Base-by-base conservation (phyloP, 768 basidiomycete genomes). In the Suillus alpinus region DNA sequence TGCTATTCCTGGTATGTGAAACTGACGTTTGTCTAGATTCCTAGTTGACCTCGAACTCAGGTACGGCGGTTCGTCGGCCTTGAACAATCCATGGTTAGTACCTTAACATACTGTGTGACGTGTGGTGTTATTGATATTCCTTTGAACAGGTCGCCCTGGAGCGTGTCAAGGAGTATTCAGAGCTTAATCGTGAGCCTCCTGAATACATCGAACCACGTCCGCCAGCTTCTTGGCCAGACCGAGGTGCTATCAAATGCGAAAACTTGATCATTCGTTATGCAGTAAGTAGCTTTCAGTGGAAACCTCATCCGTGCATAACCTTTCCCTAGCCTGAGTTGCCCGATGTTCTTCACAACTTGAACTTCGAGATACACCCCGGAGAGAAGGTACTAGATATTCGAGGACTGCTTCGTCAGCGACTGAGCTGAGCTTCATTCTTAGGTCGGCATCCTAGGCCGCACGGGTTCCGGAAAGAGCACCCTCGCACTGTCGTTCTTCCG, bases 121-220 rank as follows among this genome's bases (percentile, higher is more conserved):
- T 18, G 10, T 5, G 2, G 32, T 20, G 40, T 47, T 36, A 50
- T 53, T 9, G 20, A 57, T 64, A 29, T 63, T 59, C 41, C 58
- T 16, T 41, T 34, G 3, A 52, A 16, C 58, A 91, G 89, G 89
- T 93, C 65, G 88, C 91, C 36, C 76, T 94, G 39, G 94, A 95
- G 72, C 88, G 95, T 56, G 85, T 96, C 71, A 94, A 94, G 70
- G 95, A 96, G 75, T 95, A 90, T 71, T 89, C 93, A 4, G 91
- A 94, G 64, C 74, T 95, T 32, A 71, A 78, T 44, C 82, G 82
- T 31, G 95, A 98, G 76, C 82, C 88, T 9, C 80, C 93, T 1
- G 95, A 98, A 70, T 92, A 89, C 68, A 71, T 92, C 46, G 93
- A 97, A 61, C 93, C 92, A 4, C 78, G 93, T n/a, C 94, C 95